Percentiles rank a stretch among this genome's conserved stretches.
Evolutionary conservation across 2,329 filamentous ascomycete species (phyloP).

Genomic region (Ascosphaera apis): DNA sequence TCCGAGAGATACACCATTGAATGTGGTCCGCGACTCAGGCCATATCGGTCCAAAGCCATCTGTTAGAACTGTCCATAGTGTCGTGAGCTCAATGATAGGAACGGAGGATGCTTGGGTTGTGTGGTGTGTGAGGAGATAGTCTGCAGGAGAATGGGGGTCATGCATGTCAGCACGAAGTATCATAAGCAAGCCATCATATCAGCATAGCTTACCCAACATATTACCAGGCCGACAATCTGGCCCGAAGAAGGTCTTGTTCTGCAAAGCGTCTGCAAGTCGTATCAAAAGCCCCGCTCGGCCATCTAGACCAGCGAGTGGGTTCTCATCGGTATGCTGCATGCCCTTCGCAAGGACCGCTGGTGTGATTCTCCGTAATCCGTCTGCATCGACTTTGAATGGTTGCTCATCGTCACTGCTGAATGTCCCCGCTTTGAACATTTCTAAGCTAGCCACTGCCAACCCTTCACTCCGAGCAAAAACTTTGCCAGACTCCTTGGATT

Average conservation of each 20-base stretch:
- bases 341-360: conserved; percentile 53
- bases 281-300: conserved; percentile 62
- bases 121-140: conserved; percentile 80
- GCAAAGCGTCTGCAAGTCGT: conserved; percentile 50
- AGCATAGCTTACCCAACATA: conserved; percentile 49
- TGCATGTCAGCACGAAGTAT: neutral
- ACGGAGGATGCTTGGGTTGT: conserved; percentile 73
- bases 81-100: conserved; percentile 66
- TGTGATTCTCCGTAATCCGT: conserved; percentile 51
- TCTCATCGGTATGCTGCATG: conserved; percentile 60
- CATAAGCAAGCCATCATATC: neutral
- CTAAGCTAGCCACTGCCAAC: conserved; percentile 51
- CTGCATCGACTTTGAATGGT: conserved; percentile 74
- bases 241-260: conserved; percentile 67
- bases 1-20: conserved; percentile 69
- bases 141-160: conserved; percentile 23
- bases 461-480: conserved; percentile 72
- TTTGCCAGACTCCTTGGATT: conserved; percentile 67
- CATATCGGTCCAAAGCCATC: conserved; percentile 69
- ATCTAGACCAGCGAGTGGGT: conserved; percentile 64
- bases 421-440: conserved; percentile 83
- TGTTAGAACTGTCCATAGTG: conserved; percentile 79
- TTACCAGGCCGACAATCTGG: conserved; percentile 68
- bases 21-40: conserved; percentile 63
- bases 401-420: conserved; percentile 68